Percentiles rank a stretch among this genome's conserved stretches.
Evolutionary conservation across 1,284 basidiomycete species (phyloP).

Genomic region (Ceratobasidium sp.): DNA sequence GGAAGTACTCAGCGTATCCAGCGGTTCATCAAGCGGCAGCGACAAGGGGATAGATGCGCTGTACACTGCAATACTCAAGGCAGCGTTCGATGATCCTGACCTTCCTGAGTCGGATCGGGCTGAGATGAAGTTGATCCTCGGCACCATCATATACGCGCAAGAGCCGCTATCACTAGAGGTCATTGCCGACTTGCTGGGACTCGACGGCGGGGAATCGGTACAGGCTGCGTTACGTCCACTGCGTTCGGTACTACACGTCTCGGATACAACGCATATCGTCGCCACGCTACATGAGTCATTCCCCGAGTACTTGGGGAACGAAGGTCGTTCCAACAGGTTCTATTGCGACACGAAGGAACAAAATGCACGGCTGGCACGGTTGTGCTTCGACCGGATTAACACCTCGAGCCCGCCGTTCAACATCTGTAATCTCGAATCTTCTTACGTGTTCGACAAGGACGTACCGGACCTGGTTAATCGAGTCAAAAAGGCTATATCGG

Average conservation of each 20-base stretch:
- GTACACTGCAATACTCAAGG: not conserved
- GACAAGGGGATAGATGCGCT: too few species aligned
- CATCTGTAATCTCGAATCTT: too few species aligned
- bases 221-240: not conserved
- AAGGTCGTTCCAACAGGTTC: not conserved
- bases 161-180: not conserved
- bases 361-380: too few species aligned
- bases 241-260: not conserved
- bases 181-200: not conserved
- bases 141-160: too few species aligned
- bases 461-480: not conserved
- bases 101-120: not conserved
- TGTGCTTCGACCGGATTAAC: too few species aligned
- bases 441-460: not conserved
- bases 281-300: not conserved
- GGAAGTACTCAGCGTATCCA: not conserved
- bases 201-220: not conserved
- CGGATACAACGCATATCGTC: not conserved
- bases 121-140: too few species aligned
- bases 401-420: too few species aligned
- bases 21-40: too few species aligned
- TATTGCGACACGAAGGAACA: not conserved
- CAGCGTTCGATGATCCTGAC: too few species aligned
- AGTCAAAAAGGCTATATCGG: not conserved
- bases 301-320: not conserved